Percentiles rank a stretch among this genome's conserved stretches.
These are phyloP conservation scores for Arthrobotrys iridis DNA, from an alignment of 2,329 filamentous ascomycete genomes.

Conservation along the genomic window DNA sequence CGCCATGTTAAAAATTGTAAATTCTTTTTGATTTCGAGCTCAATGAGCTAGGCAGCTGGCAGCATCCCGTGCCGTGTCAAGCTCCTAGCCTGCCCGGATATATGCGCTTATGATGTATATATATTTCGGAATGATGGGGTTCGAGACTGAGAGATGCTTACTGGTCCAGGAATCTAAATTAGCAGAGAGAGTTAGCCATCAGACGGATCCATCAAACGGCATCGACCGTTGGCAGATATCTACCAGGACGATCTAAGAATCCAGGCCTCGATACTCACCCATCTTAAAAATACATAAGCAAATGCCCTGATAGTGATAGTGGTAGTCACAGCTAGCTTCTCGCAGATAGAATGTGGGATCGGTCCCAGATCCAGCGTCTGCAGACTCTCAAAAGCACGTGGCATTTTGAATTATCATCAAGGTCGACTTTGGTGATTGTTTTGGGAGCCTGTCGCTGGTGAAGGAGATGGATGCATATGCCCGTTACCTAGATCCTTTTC, in stretches of 20 bases:
- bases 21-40: no score
- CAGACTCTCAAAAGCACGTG: constrained; percentile 18
- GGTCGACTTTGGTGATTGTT: neutral
- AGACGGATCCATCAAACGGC: constrained; percentile 52
- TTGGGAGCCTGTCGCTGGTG: neutral
- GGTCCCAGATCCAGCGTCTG: constrained; percentile 44
- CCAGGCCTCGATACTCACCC: constrained; percentile 64
- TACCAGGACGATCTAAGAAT: constrained; percentile 3
- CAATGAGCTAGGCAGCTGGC: neutral
- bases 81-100: neutral
- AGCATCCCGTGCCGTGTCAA: neutral
- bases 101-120: neutral
- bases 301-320: constrained; percentile 33
- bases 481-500: constrained; percentile 5
- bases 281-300: constrained; percentile 70
- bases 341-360: constrained; percentile 42
- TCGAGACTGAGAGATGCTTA: constrained; percentile 57
- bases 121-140: neutral
- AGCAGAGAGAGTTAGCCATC: constrained; percentile 46
- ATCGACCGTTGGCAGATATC: constrained; percentile 59
- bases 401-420: constrained; percentile 21
- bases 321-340: constrained; percentile 9
- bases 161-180: constrained; percentile 61
- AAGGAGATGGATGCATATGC: neutral
- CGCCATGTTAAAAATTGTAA: neutral